phyloP scores from a whole-genome alignment of 768 basidiomycete genomes.

The Favolaschia claudopus region DNA sequence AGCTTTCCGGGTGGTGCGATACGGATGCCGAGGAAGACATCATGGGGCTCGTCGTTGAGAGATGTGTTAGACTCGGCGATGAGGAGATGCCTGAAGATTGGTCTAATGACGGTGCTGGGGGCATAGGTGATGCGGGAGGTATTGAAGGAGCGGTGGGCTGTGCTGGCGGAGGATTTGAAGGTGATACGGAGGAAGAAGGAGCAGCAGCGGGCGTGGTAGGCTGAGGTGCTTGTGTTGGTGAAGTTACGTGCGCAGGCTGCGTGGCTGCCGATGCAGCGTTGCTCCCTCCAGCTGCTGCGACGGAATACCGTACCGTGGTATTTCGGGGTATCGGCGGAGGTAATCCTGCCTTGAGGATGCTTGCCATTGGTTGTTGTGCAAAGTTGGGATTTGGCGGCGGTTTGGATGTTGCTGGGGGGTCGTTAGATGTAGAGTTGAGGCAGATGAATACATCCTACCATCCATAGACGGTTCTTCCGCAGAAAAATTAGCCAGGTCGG shows the following conservation, averaged over 20 bases:
- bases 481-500: constrained; percentile 21
- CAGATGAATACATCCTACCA: constrained; percentile 46
- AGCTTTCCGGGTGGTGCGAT: constrained; percentile 70
- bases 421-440: too few species aligned
- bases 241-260: constrained; percentile 31
- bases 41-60: constrained; percentile 83
- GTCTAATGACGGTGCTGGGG: constrained; percentile 43
- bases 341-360: constrained; percentile 79
- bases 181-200: constrained; percentile 37
- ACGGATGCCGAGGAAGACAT: constrained; percentile 77
- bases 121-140: constrained; percentile 43
- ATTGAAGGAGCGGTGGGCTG: constrained; percentile 49
- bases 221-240: too few species aligned
- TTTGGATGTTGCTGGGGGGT: constrained; percentile 54
- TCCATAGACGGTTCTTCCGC: constrained; percentile 74
- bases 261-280: constrained; percentile 42
- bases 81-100: constrained; percentile 58
- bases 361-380: constrained; percentile 76
- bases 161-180: constrained; percentile 44
- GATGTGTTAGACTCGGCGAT: constrained; percentile 88
- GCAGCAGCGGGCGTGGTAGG: constrained; percentile 29
- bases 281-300: constrained; percentile 85
- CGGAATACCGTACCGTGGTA: constrained; percentile 74
- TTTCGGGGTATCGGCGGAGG: constrained; percentile 61
- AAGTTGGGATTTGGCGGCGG: constrained; percentile 85